A percentile compares a stretch with the other conserved stretches of the same genome.
Evolutionary conservation across 345 rosid genomes (phyloP).

Genomic region (Rhodamnia argentea): DNA sequence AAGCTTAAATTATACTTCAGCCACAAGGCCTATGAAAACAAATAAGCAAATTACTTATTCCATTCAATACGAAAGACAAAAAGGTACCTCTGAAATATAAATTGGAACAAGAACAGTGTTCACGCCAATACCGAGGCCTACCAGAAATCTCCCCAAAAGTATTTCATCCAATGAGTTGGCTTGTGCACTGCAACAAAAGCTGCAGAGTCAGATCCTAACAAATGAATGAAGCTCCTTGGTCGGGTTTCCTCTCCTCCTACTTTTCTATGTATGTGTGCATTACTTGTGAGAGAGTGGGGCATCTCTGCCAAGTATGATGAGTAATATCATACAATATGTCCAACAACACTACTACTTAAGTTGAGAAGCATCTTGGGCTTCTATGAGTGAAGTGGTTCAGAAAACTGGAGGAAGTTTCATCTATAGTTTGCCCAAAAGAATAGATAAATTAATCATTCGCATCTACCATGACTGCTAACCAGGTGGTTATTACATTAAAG

Average conservation of each 20-base stretch:
- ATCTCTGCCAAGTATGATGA: neutral
- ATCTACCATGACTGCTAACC: neutral
- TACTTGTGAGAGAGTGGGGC: neutral
- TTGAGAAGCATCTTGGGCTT: neutral
- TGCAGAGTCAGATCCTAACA: neutral
- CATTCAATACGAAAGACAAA: neutral
- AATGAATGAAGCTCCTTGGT: neutral
- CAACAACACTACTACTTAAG: neutral
- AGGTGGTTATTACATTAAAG: neutral
- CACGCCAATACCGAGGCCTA: slow-evolving; percentile 82
- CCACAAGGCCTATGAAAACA: neutral
- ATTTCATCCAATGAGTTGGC: slow-evolving; percentile 66
- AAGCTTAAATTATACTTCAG: neutral
- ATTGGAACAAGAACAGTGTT: slow-evolving; percentile 73
- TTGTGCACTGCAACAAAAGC: slow-evolving; percentile 53
- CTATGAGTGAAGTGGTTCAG: neutral
- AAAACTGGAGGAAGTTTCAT: neutral
- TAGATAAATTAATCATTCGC: neutral
- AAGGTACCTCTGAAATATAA: slow-evolving; percentile 63
- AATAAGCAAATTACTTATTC: neutral
- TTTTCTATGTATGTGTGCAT: neutral
- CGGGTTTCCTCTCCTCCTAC: neutral
- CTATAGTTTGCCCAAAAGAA: neutral
- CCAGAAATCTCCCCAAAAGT: slow-evolving; percentile 67
- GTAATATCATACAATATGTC: neutral